phyloP scores from a whole-genome alignment of 1,139 yeast species.

The Citeromyces hawaiiensis region DNA sequence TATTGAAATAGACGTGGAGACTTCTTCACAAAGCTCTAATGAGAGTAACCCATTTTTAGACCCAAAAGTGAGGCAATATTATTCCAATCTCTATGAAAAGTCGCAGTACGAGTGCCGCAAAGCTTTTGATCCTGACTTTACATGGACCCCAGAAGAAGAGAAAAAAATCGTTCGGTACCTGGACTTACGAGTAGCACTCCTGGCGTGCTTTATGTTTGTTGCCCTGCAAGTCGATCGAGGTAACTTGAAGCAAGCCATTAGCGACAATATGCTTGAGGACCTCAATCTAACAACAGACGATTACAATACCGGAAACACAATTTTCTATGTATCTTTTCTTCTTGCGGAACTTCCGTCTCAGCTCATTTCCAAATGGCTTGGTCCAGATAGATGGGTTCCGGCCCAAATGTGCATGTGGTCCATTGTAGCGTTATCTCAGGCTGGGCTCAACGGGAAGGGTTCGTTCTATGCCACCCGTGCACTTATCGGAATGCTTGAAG shows the following conservation, averaged over 20 bases:
- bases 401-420: slow-evolving; percentile 37
- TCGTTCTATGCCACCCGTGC: slow-evolving; percentile 29
- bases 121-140: slow-evolving; percentile 28
- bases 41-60: slow-evolving; percentile 15
- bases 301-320: slow-evolving; percentile 33
- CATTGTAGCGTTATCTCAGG: slow-evolving; percentile 32
- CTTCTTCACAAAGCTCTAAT: neutral
- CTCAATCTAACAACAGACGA: slow-evolving; percentile 29
- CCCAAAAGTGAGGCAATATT: slow-evolving; percentile 25
- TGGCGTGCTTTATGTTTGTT: slow-evolving; percentile 35
- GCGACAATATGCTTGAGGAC: slow-evolving; percentile 32
- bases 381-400: slow-evolving; percentile 42
- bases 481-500: slow-evolving; percentile 33
- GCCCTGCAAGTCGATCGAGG: slow-evolving; percentile 39
- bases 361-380: slow-evolving; percentile 32
- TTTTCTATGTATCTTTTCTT: slow-evolving; percentile 28
- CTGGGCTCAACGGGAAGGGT: slow-evolving; percentile 20
- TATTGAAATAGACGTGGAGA: neutral
- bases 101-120: slow-evolving; percentile 28
- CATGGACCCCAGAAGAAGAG: slow-evolving; percentile 34
- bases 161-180: slow-evolving; percentile 23
- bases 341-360: slow-evolving; percentile 42
- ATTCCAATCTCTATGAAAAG: slow-evolving; percentile 24
- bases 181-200: slow-evolving; percentile 28
- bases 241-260: slow-evolving; percentile 33